Evolutionary conservation across 441 rosid species (phyloP), one percentile per base, ranked within the genome.

Genomic region (Raphanus hybrid): DNA sequence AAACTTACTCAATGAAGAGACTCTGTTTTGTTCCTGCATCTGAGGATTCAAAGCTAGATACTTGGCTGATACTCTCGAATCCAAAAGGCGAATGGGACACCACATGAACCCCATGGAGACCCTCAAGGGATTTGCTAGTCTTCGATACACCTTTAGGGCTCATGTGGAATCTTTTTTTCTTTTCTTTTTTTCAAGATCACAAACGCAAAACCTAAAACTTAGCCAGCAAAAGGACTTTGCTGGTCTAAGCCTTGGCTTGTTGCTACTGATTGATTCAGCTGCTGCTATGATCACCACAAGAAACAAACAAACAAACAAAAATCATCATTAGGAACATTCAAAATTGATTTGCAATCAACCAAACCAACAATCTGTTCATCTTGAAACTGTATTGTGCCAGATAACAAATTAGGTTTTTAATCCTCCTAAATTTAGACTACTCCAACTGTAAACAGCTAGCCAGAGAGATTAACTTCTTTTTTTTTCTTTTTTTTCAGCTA

Each of bases 51-150:
- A 74, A 78, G 73, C 70, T 35, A 39, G 92, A 80, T 3, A 84
- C 80, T 72, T 88, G 86, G 78, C 69, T 55, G 3, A 86, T 86
- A 68, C 87, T 85, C 71, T 85, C 85, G 43, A 83, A 64, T 26
- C 81, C 71, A 75, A 95, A 95, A 26, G 97, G 96, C 2, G 93
- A 86, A 78, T 86, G 95, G 75, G 93, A 88, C 18, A 84, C 80
- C 18, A 92, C 89, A 67, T 82, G 97, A 57, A 95, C 83, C 62
- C 98, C 97, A 69, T 82, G 97, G 39, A 91, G 75, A 79, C 90
- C 87, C 64, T 91, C 91, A 29, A 95, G 85, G 86, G 89, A 76
- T 79, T 82, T 88, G 70, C 89, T 81, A 5, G 86, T 27, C 57
- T 75, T 80, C 2, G 69, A 77, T 71, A 76, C 67, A 37, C 74